Evolutionary conservation across 1,139 yeast genomes (phyloP).

Genomic region (Geotrichum restrictum): DNA sequence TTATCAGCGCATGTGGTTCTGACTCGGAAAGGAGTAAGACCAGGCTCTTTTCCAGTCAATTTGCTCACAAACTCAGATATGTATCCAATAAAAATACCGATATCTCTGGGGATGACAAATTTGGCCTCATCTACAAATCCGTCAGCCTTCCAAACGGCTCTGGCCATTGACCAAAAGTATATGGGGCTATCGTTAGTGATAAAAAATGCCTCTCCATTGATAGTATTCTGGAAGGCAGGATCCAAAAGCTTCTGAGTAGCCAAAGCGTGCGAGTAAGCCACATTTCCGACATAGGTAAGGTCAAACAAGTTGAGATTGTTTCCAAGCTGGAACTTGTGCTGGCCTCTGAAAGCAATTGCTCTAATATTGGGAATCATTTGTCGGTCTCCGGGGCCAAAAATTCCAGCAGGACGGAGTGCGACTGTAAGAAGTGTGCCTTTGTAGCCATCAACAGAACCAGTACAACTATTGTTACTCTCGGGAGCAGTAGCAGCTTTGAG

Average conservation of each 20-base stretch:
- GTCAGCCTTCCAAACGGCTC: conserved; percentile 96
- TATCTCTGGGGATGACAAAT: conserved; percentile 63
- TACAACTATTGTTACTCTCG: too few relatives aligned
- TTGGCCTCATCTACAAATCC: conserved; percentile 72
- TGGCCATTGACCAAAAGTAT: conserved; percentile 94
- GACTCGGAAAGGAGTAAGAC: conserved; percentile 94
- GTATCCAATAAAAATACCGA: conserved; percentile 79
- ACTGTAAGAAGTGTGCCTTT: conserved; percentile 62
- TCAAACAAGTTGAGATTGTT: conserved; percentile 90
- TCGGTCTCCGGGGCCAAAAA: conserved; percentile 97
- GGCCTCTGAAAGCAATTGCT: conserved; percentile 76
- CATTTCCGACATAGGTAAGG: conserved; percentile 99
- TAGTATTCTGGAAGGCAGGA: conserved; percentile 39
- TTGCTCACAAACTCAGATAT: conserved; percentile 69
- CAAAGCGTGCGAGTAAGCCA: conserved; percentile 91
- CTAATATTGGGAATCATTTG: conserved; percentile 93
- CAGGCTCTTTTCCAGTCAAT: conserved; percentile 74
- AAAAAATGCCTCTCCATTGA: conserved; percentile 85
- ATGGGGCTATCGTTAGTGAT: conserved; percentile 92
- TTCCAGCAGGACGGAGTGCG: conserved; percentile 94
- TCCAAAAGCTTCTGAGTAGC: conserved; percentile 75
- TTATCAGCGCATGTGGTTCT: conserved; percentile 90
- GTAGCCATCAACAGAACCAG: conserved; percentile 37
- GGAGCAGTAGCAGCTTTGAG: conserved; percentile 51
- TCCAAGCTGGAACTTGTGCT: conserved; percentile 89